Base-by-base conservation (phyloP, 2,329 filamentous ascomycete species). In the Ramularia endophylla region DNA sequence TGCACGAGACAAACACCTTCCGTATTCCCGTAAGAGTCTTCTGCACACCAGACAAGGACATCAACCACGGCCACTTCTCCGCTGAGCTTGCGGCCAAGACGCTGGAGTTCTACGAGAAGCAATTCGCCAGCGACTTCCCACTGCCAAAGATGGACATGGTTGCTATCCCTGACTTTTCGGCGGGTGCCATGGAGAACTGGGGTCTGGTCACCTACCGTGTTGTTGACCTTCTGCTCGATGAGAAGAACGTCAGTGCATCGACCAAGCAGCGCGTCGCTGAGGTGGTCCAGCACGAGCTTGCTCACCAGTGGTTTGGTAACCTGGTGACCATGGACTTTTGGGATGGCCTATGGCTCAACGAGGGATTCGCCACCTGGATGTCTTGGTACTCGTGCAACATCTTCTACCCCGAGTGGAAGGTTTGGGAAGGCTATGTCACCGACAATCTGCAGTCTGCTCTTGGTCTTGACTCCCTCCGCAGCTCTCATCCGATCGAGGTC, bases 131-230 rank as follows among this genome's bases (percentile, higher is more conserved):
- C 63, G 72, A 84, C 22, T 95, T 92, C 61, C 87, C 87, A 5
- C 71, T 94, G 30, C 87, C 87, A 38, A 94, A 94, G 75, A 92
- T 94, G 85, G 87, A 94, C 66, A 92, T 94, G 83, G 82, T 94
- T 54, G 89, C 90, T 32, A 89, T 97, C 59, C 90, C 90, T 12
- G 90, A 97, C 63, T 97, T 97, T 63, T 87, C 87, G 37, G 87
- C 88, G 36, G 90, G 90, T 48, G 90, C 89, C 45, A 95, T 97
- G 89, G 89, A 97, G 74, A 97, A 97, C 65, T 97, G 90, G 90
- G 90, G 90, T 61, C 72, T 97, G 38, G 81, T 97, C 54, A 97
- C 90, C 5, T 97, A 95, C 70, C 84, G 90, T 51, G 85, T 94
- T 16, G 89, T 95, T 25, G 87, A 94, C 60, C 67, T 97, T 34